Percentiles rank a stretch among this genome's conserved stretches.
Conservation (phyloP, 495 filamentous ascomycete genomes). For the Aspergillus steynii region DNA sequence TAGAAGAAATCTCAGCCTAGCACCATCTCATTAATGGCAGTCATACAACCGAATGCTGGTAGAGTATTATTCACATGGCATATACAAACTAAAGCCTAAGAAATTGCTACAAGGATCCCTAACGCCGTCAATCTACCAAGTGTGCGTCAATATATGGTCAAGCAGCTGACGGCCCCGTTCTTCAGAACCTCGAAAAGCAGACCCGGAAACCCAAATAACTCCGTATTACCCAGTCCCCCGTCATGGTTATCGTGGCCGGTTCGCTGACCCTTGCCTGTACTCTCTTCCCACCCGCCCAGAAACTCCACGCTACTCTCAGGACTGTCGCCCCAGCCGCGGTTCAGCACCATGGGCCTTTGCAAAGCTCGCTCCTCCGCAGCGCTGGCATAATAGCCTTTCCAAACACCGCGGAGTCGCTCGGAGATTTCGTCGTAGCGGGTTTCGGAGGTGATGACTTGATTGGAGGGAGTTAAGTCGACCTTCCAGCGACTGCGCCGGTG, state of each 20-base stretch:
- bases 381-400: constrained; percentile 64
- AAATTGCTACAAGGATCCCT: not conserved
- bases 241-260: constrained; percentile 50
- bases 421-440: constrained; percentile 72
- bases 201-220: constrained; percentile 91
- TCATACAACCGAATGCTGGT: too few relatives aligned
- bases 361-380: constrained; percentile 60
- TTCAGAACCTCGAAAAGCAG: constrained; percentile 93
- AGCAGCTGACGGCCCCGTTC: constrained; percentile 83
- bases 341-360: constrained; percentile 82
- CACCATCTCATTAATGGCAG: too few relatives aligned
- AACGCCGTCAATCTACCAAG: not conserved
- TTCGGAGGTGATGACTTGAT: constrained; percentile 64
- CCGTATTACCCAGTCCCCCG: constrained; percentile 70
- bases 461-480: constrained; percentile 53
- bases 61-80: not conserved
- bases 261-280: constrained; percentile 46
- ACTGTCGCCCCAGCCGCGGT: constrained; percentile 87
- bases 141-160: constrained; percentile 75
- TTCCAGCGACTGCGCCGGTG: constrained; percentile 89
- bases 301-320: constrained; percentile 89
- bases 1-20: too few relatives aligned
- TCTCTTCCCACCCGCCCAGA: constrained; percentile 87
- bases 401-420: constrained; percentile 64
- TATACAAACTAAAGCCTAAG: not conserved